Percentiles rank a stretch among this genome's conserved stretches.
phyloP scores from a whole-genome alignment of 352 stramenopile genomes.

The Phytophthora hibernalis region DNA sequence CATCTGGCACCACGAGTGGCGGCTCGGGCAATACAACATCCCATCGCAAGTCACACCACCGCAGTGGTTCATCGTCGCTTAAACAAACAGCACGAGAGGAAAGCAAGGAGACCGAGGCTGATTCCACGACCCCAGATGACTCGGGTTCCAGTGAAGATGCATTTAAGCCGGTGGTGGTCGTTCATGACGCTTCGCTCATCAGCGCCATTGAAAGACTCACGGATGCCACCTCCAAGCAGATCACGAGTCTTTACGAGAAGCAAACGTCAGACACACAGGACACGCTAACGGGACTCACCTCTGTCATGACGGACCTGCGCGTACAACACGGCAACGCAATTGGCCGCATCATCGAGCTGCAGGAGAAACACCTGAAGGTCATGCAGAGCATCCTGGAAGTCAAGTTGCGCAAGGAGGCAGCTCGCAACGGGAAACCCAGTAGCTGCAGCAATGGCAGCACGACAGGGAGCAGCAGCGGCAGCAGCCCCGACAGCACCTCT shows the following conservation, averaged over 20 bases:
- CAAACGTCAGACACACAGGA: constrained; percentile 36
- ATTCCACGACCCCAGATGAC: constrained; percentile 68
- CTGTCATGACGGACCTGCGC: constrained; percentile 62
- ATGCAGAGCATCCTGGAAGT: constrained; percentile 68
- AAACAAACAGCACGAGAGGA: constrained; percentile 11
- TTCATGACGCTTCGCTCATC: constrained; percentile 68
- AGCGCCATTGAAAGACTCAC: constrained; percentile 71
- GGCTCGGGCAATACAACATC: constrained; percentile 11
- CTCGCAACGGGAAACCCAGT: constrained; percentile 18
- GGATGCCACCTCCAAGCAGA: constrained; percentile 62
- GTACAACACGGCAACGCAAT: constrained; percentile 55
- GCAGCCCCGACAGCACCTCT: background rate
- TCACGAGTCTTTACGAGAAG: constrained; percentile 45
- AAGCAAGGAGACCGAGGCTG: constrained; percentile 48
- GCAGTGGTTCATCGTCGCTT: constrained; percentile 4
- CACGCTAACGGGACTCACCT: constrained; percentile 47
- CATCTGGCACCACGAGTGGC: constrained; percentile 25
- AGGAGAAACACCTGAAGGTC: constrained; percentile 74
- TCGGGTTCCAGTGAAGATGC: constrained; percentile 47
- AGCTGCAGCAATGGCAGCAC: constrained; percentile 15
- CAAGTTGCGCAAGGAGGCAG: constrained; percentile 48
- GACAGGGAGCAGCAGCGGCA: constrained; percentile 16
- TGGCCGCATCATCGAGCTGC: constrained; percentile 60
- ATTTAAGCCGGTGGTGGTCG: constrained; percentile 50
- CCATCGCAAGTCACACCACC: constrained; percentile 28